A percentile compares a stretch with the other conserved stretches of the same genome.
Evolutionary conservation across 352 stramenopile species (phyloP).

Genomic region (Pythium vanterpoolii): DNA sequence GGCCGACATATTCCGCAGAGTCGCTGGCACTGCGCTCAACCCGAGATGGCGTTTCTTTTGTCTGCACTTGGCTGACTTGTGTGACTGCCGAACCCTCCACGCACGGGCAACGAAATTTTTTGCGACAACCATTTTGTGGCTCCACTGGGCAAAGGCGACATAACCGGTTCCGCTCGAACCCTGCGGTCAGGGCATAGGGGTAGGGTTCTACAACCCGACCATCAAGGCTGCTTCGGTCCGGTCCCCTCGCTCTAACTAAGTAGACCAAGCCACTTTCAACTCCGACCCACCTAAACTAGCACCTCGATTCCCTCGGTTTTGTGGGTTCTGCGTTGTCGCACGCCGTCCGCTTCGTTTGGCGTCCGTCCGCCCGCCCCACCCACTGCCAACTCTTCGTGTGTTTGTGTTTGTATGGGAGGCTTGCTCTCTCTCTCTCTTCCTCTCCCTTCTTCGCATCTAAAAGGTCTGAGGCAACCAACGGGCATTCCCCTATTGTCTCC

Average conservation of each 20-base stretch:
- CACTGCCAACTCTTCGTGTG: slow-evolving; percentile 2
- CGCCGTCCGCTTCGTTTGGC: slow-evolving; percentile 15
- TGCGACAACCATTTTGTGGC: slow-evolving; percentile 6
- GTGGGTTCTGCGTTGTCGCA: slow-evolving; percentile 4
- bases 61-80: background rate
- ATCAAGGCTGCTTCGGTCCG: background rate
- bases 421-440: background rate
- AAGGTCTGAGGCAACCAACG: background rate
- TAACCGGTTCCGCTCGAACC: slow-evolving; percentile 15
- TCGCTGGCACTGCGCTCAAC: no score
- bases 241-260: background rate
- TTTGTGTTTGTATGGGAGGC: slow-evolving; percentile 5
- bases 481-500: slow-evolving; percentile 1
- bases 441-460: slow-evolving; percentile 2
- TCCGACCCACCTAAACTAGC: background rate
- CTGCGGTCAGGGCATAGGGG: slow-evolving; percentile 12
- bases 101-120: slow-evolving; percentile 5
- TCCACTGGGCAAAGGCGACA: slow-evolving; percentile 11
- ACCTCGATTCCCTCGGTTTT: slow-evolving; percentile 3
- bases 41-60: no score
- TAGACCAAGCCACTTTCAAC: background rate
- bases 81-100: background rate
- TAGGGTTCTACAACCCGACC: background rate
- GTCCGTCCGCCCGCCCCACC: slow-evolving; percentile 6
- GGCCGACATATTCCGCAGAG: no score